Evolutionary conservation across 2,329 filamentous ascomycete genomes (phyloP), one percentile per base, ranked within the genome.

Genomic region (Venturia carpophila): DNA sequence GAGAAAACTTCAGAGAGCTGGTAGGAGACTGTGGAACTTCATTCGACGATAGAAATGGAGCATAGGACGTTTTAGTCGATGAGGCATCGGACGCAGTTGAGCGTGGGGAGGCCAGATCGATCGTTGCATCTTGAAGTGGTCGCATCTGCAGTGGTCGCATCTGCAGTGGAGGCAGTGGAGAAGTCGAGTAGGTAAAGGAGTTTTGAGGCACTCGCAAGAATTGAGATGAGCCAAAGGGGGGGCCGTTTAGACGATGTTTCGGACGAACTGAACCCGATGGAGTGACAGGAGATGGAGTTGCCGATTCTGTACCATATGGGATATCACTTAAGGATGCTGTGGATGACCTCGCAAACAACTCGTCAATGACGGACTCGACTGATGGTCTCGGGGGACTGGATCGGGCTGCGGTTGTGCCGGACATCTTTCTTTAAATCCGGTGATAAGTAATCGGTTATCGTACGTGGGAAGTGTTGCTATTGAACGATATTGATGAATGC

Each of bases 321-420:
- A 52, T 15, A 52, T 52, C 47, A 17, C 21, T 52, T 10, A 52
- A 21, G 3, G 21, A 27, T 1, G 47, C 21, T 52, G 15, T 52
- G 3, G 47, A 52, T 27, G 47, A 21, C 3, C 21, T 52, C 11
- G 21, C 24, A 13, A 52, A 10, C 27, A 21, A 52, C 47, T 52
- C 47, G 47, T 52, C 47, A 52, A 52, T 11, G 21, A 52, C 21
- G 47, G 47, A 52, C 24, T 52, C 47, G 21, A 52, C 47, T 52
- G 47, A 24, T 15, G 47, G 47, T 15, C 5, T 27, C 27, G 47
- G 47, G 15, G 47, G 47, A 52, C 11, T 27, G 11, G 21, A 21
- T 52, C 21, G 47, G 5, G 5, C 27, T 52, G 21, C n/a, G 27
- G 17, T 52, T 21, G 21, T 5, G 21, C 21, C 24, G 47, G 21